Base-by-base conservation (phyloP, 2,329 filamentous ascomycete genomes). In the Pseudocercospora vitis region DNA sequence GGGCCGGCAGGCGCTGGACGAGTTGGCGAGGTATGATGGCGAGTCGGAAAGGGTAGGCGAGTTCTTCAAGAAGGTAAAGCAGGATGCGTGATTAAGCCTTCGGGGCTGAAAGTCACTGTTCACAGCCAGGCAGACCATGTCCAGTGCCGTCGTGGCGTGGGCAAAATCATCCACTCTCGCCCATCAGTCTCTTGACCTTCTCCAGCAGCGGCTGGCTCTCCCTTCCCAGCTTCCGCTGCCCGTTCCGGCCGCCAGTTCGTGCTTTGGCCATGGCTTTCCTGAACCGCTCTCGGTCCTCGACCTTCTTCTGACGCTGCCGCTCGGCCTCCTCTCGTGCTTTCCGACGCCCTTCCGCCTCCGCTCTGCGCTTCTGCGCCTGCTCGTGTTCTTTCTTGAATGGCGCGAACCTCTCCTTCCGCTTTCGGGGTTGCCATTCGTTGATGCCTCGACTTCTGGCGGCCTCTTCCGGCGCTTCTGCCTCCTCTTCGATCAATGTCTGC, bases 161-260 rank as follows among this genome's bases (percentile, higher is more conserved):
- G 11, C 9, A 31, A 5, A 46, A 4, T 48, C 46, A 39, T 23
- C 48, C 48, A 47, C 44, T 55, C 46, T 58, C 64, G 2, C 76
- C 79, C 57, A 94, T 81, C 71, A 95, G 76, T 68, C 78, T 84
- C 77, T 86, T 86, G 28, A 92, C 86, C 73, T 86, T 89, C 65
- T 90, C 87, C 52, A 96, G 74, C 63, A 96, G 65, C 31, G 92
- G 78, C 28, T 80, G 81, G 64, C 90, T 91, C 76, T 95, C 90
- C 56, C 89, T 80, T 1, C 91, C 91, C 44, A 96, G 71, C 74
- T 89, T 91, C 70, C 87, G 81, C 74, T 88, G 85, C 8, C 89
- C 89, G 69, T 87, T 82, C 63, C 78, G 70, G 29, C 86, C 83
- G 9, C 82, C 83, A 29, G 76, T 76, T 63, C 76, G 75, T 5